Conservation (phyloP, 1,284 basidiomycete genomes). For the Gastroboletus turbinatus region DNA sequence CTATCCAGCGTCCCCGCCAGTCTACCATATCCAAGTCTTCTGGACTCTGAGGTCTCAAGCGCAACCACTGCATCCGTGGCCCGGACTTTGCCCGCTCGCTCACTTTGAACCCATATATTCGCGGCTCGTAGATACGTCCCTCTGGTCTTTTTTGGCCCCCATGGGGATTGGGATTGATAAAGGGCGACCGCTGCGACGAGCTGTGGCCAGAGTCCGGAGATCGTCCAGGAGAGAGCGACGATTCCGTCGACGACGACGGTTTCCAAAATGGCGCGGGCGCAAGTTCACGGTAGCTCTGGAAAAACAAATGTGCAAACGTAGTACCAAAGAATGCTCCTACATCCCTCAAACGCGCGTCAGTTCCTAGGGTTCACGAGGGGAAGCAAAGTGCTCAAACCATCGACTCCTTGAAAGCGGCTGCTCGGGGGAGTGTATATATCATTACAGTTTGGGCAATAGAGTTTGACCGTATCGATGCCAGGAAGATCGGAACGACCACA, state of each 20-base stretch:
- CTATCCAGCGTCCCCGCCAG: conserved; percentile 84
- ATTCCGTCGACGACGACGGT: conserved; percentile 47
- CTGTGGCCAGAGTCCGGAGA: conserved; percentile 50
- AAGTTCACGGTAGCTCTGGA: conserved; percentile 94
- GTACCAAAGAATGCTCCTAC: conserved; percentile 98
- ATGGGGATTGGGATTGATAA: conserved; percentile 80
- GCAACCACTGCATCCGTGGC: conserved; percentile 95
- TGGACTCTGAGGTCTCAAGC: conserved; percentile 77
- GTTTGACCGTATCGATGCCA: conserved; percentile 97
- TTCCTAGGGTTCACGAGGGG: neutral
- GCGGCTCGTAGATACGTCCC: conserved; percentile 85
- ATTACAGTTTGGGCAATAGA: conserved; percentile 98
- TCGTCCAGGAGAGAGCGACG: conserved; percentile 52
- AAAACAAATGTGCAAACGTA: conserved; percentile 96
- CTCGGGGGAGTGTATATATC: conserved; percentile 96
- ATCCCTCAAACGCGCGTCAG: conserved; percentile 23
- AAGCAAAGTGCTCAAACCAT: conserved; percentile 59
- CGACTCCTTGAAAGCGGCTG: conserved; percentile 93
- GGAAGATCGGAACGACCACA: conserved; percentile 96
- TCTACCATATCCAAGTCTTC: conserved; percentile 86
- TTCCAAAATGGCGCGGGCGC: conserved; percentile 87
- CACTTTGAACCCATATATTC: conserved; percentile 92
- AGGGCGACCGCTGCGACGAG: conserved; percentile 51
- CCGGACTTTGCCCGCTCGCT: conserved; percentile 86
- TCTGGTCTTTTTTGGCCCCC: conserved; percentile 85